phyloP scores from a whole-genome alignment of 208 protist species.

The Trypanosomatidae sp. region DNA sequence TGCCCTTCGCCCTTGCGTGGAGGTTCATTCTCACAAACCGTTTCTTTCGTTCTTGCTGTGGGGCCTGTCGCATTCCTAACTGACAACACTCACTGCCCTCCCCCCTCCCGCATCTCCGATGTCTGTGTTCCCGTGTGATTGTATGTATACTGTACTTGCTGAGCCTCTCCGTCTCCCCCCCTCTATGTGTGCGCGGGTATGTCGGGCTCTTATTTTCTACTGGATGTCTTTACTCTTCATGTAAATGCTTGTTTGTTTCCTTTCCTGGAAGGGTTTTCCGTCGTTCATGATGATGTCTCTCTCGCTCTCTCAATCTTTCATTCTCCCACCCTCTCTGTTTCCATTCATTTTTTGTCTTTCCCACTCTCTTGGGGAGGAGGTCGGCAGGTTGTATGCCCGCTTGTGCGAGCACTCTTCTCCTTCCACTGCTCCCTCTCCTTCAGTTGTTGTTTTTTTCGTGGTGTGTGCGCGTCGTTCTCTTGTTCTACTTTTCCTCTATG shows the following conservation, averaged over 20 bases:
- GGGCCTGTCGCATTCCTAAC: neutral
- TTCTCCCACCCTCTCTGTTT: neutral
- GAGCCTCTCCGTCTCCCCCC: neutral
- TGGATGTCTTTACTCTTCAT: constrained; percentile 15
- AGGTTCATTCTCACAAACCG: neutral
- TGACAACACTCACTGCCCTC: neutral
- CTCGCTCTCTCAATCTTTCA: neutral
- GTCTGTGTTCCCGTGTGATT: neutral
- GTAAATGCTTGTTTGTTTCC: neutral
- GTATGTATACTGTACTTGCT: constrained; percentile 1
- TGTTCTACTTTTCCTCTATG: neutral
- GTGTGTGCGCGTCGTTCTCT: neutral
- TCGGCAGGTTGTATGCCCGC: neutral
- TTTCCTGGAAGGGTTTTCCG: neutral
- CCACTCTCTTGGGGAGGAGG: neutral
- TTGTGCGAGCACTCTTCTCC: neutral
- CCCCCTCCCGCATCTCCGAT: neutral
- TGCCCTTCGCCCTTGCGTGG: neutral
- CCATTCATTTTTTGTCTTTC: neutral
- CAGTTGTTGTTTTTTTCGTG: constrained; percentile 1
- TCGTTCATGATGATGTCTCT: neutral
- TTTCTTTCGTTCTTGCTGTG: neutral
- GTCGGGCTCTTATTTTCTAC: neutral
- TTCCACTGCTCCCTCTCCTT: neutral
- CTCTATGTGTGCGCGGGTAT: neutral